Percentiles rank a stretch among this genome's conserved stretches.
Evolutionary conservation across 345 rosid genomes (phyloP).

Genomic region (Gossypium bickii): DNA sequence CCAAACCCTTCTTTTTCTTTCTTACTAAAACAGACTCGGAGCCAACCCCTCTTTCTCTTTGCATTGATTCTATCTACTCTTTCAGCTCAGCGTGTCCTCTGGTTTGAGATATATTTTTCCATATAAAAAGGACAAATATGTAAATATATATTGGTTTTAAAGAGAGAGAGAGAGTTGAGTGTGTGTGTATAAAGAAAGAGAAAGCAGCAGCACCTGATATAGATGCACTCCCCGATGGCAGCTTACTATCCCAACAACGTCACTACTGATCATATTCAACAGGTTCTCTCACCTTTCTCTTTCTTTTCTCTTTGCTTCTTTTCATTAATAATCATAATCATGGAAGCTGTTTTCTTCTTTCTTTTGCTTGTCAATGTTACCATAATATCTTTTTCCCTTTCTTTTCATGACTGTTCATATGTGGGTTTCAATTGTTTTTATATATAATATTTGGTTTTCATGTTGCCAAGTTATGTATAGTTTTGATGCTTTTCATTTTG

Average conservation of each 20-base stretch:
- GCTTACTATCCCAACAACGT: constrained; percentile 98
- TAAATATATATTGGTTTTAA: background rate
- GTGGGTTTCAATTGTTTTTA: no score
- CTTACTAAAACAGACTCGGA: background rate
- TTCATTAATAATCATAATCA: background rate
- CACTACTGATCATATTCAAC: constrained; percentile 99
- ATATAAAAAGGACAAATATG: background rate
- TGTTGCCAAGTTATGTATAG: background rate
- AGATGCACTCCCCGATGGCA: constrained; percentile 99
- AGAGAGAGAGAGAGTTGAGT: background rate
- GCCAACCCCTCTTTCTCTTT: constrained; percentile 9
- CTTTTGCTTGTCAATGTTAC: constrained; percentile 21
- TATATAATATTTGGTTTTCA: background rate
- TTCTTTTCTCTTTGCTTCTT: background rate
- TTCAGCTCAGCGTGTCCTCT: constrained; percentile 13
- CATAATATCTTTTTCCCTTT: constrained; percentile 21
- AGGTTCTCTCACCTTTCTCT: constrained; percentile 39
- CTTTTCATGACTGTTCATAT: background rate
- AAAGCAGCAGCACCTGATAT: constrained; percentile 99
- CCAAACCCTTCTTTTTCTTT: background rate
- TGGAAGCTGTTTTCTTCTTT: constrained; percentile 19
- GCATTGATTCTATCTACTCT: constrained; percentile 30
- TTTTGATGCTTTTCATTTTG: background rate
- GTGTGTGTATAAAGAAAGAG: constrained; percentile 19
- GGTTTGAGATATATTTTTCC: constrained; percentile 18